Evolutionary conservation across 331 rosid genomes (phyloP).

Genomic region (Pyrus hybrid): DNA sequence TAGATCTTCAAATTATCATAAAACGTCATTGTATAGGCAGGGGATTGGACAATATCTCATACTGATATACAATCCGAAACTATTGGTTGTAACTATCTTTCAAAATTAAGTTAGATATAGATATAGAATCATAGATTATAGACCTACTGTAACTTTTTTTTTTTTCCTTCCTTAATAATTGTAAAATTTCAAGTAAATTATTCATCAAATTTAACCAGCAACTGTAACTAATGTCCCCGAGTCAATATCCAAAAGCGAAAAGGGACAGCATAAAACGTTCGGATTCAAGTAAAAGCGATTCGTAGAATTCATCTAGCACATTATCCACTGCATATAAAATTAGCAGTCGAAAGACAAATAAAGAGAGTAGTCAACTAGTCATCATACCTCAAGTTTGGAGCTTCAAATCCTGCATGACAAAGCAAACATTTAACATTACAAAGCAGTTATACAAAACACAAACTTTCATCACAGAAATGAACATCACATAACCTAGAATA

Average conservation of each 20-base stretch:
- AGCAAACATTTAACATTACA: neutral
- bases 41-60: neutral
- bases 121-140: neutral
- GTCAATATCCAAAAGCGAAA: too few species aligned
- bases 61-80: neutral
- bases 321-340: too few species aligned
- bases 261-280: too few species aligned
- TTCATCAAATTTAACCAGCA: neutral
- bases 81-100: neutral
- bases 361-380: neutral
- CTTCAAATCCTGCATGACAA: constrained; percentile 18
- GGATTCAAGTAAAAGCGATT: neutral
- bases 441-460: neutral
- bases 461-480: neutral
- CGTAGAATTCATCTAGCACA: too few species aligned
- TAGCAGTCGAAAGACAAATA: too few species aligned
- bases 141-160: too few species aligned
- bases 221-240: neutral
- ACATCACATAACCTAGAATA: too few species aligned
- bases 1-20: neutral
- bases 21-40: neutral
- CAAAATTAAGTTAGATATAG: neutral
- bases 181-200: neutral
- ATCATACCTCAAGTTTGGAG: constrained; percentile 25
- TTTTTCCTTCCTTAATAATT: neutral